Evolutionary conservation across 257 asterid species (phyloP).

Genomic region (Ophiorrhiza pumila): DNA sequence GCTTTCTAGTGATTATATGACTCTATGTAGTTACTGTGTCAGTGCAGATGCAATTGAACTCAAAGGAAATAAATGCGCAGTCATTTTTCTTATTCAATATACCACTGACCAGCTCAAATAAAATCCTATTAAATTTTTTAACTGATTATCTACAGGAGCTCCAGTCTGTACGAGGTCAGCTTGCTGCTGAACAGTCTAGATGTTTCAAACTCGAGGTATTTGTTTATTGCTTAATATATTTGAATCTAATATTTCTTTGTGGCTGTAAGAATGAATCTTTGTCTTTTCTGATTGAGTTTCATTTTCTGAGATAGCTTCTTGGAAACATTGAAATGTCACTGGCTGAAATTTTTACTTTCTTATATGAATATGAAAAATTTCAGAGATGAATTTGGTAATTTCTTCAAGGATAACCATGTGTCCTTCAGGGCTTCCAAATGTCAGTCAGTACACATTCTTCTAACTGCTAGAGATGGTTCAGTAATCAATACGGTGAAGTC

Average conservation of each 20-base stretch:
- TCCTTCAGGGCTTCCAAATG: not conserved
- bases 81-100: not conserved
- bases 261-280: not conserved
- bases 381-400: too few species aligned
- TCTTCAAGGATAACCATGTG: not conserved
- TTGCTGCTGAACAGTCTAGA: conserved; percentile 93
- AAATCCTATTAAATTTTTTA: not conserved
- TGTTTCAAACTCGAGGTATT: conserved; percentile 97
- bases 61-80: not conserved
- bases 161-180: conserved; percentile 90
- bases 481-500: not conserved
- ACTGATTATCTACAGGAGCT: conserved; percentile 56
- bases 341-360: not conserved
- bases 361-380: not conserved
- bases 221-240: not conserved
- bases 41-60: not conserved
- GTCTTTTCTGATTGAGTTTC: not conserved
- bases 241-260: not conserved
- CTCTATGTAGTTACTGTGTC: not conserved
- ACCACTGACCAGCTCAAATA: not conserved
- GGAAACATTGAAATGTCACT: not conserved
- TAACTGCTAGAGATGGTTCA: not conserved
- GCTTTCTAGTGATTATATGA: not conserved
- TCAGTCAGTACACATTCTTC: not conserved
- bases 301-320: not conserved